Evolutionary conservation across 371 early-diverging fungal genomes (phyloP).

Genomic region (Basidiobolus meristosporus): DNA sequence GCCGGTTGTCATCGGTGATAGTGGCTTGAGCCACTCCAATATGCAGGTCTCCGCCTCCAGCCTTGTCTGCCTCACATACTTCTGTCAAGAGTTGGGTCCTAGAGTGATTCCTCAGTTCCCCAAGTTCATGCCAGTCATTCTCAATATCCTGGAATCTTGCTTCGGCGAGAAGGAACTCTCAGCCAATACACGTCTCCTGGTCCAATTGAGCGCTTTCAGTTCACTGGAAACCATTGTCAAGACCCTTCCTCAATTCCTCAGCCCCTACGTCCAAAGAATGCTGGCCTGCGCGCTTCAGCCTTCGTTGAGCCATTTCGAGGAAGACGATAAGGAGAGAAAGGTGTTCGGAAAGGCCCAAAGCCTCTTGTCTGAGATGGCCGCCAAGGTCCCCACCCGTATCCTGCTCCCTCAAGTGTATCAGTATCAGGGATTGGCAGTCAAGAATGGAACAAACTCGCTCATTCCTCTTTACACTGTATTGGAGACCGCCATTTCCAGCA

Average conservation of each 20-base stretch:
- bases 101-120: constrained; percentile 70
- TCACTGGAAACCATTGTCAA: constrained; percentile 47
- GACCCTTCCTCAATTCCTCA: constrained; percentile 63
- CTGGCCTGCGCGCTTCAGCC: constrained; percentile 28
- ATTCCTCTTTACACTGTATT: constrained; percentile 38
- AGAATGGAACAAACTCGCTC: constrained; percentile 23
- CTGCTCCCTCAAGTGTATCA: constrained; percentile 46
- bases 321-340: constrained; percentile 14
- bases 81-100: constrained; percentile 56
- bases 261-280: constrained; percentile 50
- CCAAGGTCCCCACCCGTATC: constrained; percentile 21
- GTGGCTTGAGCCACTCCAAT: constrained; percentile 25
- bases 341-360: constrained; percentile 15
- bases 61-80: constrained; percentile 46
- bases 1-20: constrained; percentile 27
- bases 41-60: constrained; percentile 46
- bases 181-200: too few relatives aligned
- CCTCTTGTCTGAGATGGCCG: too few relatives aligned
- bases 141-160: constrained; percentile 4
- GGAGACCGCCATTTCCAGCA: constrained; percentile 30
- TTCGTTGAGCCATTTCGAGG: constrained; percentile 18
- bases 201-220: constrained; percentile 37
- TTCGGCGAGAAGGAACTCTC: too few relatives aligned
- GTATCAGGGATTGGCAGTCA: constrained; percentile 27
- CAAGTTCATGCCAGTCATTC: constrained; percentile 55